phyloP scores from a whole-genome alignment of 805 yeast species.

The Yamadazyma olivae region DNA sequence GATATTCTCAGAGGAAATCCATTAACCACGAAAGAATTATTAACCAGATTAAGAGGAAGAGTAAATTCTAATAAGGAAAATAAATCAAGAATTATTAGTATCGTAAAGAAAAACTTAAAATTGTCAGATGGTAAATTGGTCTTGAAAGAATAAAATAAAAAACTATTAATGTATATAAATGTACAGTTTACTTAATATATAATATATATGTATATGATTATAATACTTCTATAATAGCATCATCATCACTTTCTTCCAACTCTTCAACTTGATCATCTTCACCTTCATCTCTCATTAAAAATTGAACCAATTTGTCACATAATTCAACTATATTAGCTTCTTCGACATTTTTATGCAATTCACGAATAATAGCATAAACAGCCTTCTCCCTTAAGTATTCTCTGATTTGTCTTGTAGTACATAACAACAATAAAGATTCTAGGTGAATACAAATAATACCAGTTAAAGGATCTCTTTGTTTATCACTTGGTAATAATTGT shows the following conservation, averaged over 20 bases:
- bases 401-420: slow-evolving; percentile 72
- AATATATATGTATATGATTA: slow-evolving; percentile 15
- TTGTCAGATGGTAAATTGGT: slow-evolving; percentile 46
- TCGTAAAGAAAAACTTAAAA: slow-evolving; percentile 56
- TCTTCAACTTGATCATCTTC: slow-evolving; percentile 30
- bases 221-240: slow-evolving; percentile 51
- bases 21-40: slow-evolving; percentile 60
- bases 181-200: background rate
- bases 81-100: slow-evolving; percentile 53
- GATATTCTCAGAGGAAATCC: slow-evolving; percentile 56
- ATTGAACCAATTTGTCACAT: slow-evolving; percentile 82
- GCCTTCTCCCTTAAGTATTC: slow-evolving; percentile 75
- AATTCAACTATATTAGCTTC: slow-evolving; percentile 51
- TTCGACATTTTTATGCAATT: slow-evolving; percentile 65
- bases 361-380: slow-evolving; percentile 84
- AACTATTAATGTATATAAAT: background rate
- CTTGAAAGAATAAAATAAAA: slow-evolving; percentile 26
- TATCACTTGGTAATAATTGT: slow-evolving; percentile 73
- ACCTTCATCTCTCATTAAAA: slow-evolving; percentile 87
- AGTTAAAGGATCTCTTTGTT: slow-evolving; percentile 67
- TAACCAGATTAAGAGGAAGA: slow-evolving; percentile 57
- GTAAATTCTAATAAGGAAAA: slow-evolving; percentile 64
- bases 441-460: slow-evolving; percentile 69
- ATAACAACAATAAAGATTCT: slow-evolving; percentile 75
- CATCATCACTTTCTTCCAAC: slow-evolving; percentile 47